Percentiles rank a stretch among this genome's conserved stretches.
phyloP scores from a whole-genome alignment of 805 yeast species.

The Teunomyces kruisii region DNA sequence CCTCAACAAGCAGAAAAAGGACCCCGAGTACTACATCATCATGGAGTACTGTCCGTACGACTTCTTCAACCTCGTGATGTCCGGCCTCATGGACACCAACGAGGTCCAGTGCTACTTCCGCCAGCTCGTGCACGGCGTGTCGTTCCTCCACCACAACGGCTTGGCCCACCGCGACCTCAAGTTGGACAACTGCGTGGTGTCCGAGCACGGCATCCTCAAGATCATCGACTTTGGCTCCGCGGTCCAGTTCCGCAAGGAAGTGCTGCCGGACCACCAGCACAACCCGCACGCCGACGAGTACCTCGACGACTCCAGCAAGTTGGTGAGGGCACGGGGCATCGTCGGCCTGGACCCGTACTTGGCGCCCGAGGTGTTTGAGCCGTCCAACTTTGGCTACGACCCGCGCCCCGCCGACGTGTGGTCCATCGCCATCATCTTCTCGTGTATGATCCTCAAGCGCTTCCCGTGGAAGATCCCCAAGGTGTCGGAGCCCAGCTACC shows the following conservation, averaged over 20 bases:
- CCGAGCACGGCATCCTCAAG: slow-evolving; percentile 70
- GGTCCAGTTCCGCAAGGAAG: slow-evolving; percentile 69
- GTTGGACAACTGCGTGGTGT: slow-evolving; percentile 90
- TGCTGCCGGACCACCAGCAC: slow-evolving; percentile 3
- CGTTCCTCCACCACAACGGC: slow-evolving; percentile 76
- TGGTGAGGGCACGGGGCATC: slow-evolving; percentile 69
- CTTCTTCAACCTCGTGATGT: slow-evolving; percentile 90
- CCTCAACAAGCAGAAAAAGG: slow-evolving; percentile 5
- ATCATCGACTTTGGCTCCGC: slow-evolving; percentile 94
- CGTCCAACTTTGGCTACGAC: slow-evolving; percentile 56
- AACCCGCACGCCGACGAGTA: slow-evolving; percentile 13
- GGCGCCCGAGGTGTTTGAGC: slow-evolving; percentile 82
- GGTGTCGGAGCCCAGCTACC: slow-evolving; percentile 68
- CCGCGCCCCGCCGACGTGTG: slow-evolving; percentile 89
- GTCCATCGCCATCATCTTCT: slow-evolving; percentile 89
- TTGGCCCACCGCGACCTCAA: slow-evolving; percentile 92
- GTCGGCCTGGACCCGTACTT: slow-evolving; percentile 96
- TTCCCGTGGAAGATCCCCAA: slow-evolving; percentile 98
- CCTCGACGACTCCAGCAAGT: slow-evolving; percentile 49
- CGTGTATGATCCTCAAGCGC: slow-evolving; percentile 82
- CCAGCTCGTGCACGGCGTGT: slow-evolving; percentile 75
- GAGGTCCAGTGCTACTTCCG: slow-evolving; percentile 81
- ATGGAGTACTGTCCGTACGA: slow-evolving; percentile 95
- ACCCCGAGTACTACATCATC: slow-evolving; percentile 57
- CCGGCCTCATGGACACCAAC: slow-evolving; percentile 67